Evolutionary conservation across 345 rosid genomes (phyloP).

Genomic region (Trapa bicornis): DNA sequence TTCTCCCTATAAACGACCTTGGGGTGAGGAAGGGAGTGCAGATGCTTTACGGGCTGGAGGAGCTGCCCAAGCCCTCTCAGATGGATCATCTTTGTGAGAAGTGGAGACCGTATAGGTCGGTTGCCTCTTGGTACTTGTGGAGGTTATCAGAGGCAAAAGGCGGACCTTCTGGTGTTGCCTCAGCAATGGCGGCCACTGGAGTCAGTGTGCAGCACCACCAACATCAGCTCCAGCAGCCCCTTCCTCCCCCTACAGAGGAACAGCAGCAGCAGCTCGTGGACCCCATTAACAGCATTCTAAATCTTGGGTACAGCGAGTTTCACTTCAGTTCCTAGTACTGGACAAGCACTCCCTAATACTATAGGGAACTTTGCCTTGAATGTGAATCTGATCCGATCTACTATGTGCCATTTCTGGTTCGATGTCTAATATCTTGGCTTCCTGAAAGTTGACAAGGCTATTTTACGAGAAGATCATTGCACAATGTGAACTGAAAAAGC

Average conservation of each 20-base stretch:
- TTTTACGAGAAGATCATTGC: background rate
- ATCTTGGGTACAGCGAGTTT: constrained; percentile 55
- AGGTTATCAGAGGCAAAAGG: constrained; percentile 68
- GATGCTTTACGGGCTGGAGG: constrained; percentile 56
- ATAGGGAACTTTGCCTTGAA: background rate
- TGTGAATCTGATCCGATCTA: background rate
- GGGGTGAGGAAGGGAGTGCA: constrained; percentile 90
- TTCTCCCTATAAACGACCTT: constrained; percentile 80
- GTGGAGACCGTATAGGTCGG: constrained; percentile 97
- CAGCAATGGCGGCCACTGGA: constrained; percentile 35
- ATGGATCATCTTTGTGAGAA: constrained; percentile 83
- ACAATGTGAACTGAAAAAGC: background rate
- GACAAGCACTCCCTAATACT: background rate
- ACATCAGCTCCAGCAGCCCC: constrained; percentile 33
- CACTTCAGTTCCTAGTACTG: constrained; percentile 13
- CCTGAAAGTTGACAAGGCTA: background rate
- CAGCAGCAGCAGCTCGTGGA: constrained; percentile 59
- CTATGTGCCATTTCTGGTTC: background rate
- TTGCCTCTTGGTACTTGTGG: constrained; percentile 90
- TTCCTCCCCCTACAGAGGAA: constrained; percentile 19
- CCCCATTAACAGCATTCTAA: constrained; percentile 76
- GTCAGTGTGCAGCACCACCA: constrained; percentile 28
- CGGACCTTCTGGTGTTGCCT: constrained; percentile 53
- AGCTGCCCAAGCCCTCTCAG: constrained; percentile 85
- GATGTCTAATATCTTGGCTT: background rate